Base-by-base conservation (phyloP, 2,329 filamentous ascomycete genomes). In the Geosmithia flava region DNA sequence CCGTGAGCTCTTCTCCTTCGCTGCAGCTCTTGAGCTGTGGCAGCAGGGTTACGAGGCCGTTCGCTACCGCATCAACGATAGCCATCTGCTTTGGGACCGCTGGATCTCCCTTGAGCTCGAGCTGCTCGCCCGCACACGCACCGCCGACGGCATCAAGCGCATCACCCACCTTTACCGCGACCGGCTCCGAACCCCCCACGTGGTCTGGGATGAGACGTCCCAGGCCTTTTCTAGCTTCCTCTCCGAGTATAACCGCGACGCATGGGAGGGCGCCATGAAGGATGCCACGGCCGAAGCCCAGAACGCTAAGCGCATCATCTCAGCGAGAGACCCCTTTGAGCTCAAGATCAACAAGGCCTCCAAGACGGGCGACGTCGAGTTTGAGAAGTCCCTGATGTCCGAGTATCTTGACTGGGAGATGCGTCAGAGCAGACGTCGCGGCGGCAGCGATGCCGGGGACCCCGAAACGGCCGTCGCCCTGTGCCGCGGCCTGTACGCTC, bases 401-500 rank as follows among this genome's bases (percentile, higher is more conserved):
- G 78, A 85, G 48, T 98, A 98, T 57, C 70, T 97, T 17, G 81
- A 87, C 48, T 96, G 87, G 85, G 93, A 98, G 68, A 75, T 83
- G 57, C 70, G 65, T 17, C 78, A 81, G 58, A 72, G 71, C 53
- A 75, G 75, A 54, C 57, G 58, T 40, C 33, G 33, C 33, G 33
- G 33, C 13, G 33, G 33, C 15, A 44, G 20, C 19, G 80, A 72
- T 46, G 69, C 68, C 42, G 69, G 70, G 46, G 64, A 68, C 45
- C 60, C 64, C 11, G 63, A 68, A 20, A 62, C 69, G 17, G 64
- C 71, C 29, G 60, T 75, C 33, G 68, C 72, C 46, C 68, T 83
- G 3, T 79, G 75, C 56, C 65, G 76, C 29, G 77, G 75, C n/a
- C 71, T 96, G 1, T 95, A 86, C 59, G 81, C 88, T 56, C 81